Conservation (phyloP, 768 basidiomycete genomes). For the Tricholoma matsutake region DNA sequence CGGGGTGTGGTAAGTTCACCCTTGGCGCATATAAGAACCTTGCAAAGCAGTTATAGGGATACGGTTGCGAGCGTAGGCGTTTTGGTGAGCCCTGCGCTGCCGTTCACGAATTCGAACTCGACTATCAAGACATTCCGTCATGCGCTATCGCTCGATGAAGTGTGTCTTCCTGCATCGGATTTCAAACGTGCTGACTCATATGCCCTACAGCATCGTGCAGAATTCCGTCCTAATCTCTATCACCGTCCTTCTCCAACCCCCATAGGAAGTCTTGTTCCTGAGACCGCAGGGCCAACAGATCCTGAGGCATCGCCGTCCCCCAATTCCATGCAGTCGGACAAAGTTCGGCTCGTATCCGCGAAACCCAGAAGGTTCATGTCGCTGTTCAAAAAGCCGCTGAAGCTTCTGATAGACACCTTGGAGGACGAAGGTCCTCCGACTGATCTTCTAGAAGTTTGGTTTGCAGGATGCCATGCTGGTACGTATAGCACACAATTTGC, state of each 20-base stretch:
- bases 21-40: not conserved
- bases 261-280: conserved; percentile 21
- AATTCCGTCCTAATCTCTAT: conserved; percentile 61
- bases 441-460: conserved; percentile 80
- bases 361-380: conserved; percentile 5
- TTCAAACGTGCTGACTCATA: not conserved
- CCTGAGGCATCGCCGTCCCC: not conserved
- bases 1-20: conserved; percentile 62
- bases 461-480: conserved; percentile 72
- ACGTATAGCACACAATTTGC: conserved; percentile 17
- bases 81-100: conserved; percentile 54
- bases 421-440: conserved; percentile 14
- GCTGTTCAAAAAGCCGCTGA: conserved; percentile 4
- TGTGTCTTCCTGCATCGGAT: conserved; percentile 22
- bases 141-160: conserved; percentile 76
- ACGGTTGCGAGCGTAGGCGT: conserved; percentile 77
- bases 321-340: conserved; percentile 2
- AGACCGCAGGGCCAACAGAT: conserved; percentile 18
- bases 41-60: conserved; percentile 47
- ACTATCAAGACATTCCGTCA: conserved; percentile 73
- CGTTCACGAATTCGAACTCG: conserved; percentile 62
- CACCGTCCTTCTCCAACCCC: conserved; percentile 40
- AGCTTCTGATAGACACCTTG: not conserved
- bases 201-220: conserved; percentile 52
- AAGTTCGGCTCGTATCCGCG: conserved; percentile 1